Evolutionary conservation across 805 yeast genomes (phyloP), one percentile per base, ranked within the genome.

Genomic region (Saccharomycopsis babjevae): DNA sequence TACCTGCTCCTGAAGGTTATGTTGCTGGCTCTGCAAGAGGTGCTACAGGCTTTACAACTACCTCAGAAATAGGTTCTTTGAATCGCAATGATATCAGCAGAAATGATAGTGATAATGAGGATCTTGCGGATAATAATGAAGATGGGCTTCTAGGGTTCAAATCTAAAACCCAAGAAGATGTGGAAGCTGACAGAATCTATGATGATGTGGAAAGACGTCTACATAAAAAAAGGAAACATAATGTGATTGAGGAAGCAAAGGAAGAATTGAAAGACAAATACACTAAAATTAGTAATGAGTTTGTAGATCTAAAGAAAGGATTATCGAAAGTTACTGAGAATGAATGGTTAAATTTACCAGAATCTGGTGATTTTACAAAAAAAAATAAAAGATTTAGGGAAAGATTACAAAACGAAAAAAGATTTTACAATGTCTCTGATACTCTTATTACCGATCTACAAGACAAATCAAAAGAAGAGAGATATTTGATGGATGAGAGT

Each of bases 11-110:
- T 0, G 81, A 86, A 1, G 96, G 96, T 5, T 93, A 93, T 69
- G 81, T 91, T 50, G 87, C 98, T 2, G 99, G 99, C 30, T 73
- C 91, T 7, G 98, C 97, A 0, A 78, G 99, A 69, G 99, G 99
- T 32, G 98, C 97, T 1, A 82, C 89, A 1, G 98, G 97, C 5
- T 92, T 94, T 72, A 84, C 92, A 0, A 90, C 97, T 0, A 80
- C 90, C 62, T 89, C 94, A 0, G 96, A 87, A 64, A 71, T 87
- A 16, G 68, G 63, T 59, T 60, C 57, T 20, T 68, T 63, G 42
- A 68, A 68, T 36, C 68, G 66, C 5, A 69, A 68, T 34, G 68
- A 67, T 5, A 60, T 60, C 2, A 67, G 62, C 18, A 66, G 63
- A 8, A 65, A 66, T 28, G 68, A 67, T 40, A 68, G 66, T 5